Percentiles rank a stretch among this genome's conserved stretches.
Conservation (phyloP, 805 yeast genomes). For the Wickerhamiella sorbophila region DNA sequence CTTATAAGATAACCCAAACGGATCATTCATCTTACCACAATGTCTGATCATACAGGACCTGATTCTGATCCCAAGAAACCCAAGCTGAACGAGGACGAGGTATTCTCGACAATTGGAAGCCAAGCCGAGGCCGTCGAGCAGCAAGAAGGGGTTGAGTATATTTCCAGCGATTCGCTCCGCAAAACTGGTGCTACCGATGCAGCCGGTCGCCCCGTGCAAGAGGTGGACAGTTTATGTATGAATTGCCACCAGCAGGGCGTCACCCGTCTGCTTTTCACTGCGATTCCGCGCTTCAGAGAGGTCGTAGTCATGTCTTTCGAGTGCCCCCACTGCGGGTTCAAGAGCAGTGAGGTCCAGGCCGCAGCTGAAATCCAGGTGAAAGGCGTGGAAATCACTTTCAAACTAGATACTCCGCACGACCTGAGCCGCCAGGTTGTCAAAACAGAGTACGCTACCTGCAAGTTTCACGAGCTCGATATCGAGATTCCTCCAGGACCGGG, state of each 20-base stretch:
- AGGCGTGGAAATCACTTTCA: slow-evolving; percentile 61
- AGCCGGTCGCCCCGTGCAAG: slow-evolving; percentile 90
- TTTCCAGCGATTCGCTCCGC: slow-evolving; percentile 35
- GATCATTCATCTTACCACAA: background rate
- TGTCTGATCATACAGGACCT: background rate
- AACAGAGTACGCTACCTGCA: slow-evolving; percentile 70
- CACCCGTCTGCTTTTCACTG: slow-evolving; percentile 71
- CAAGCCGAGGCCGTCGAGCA: slow-evolving; percentile 33
- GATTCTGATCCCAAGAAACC: slow-evolving; percentile 5
- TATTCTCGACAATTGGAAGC: slow-evolving; percentile 18
- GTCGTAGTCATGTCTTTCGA: slow-evolving; percentile 87
- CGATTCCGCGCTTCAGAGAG: slow-evolving; percentile 84
- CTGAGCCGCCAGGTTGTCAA: slow-evolving; percentile 85
- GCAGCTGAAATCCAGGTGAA: slow-evolving; percentile 84
- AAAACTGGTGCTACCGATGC: slow-evolving; percentile 70
- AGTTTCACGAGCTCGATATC: slow-evolving; percentile 69
- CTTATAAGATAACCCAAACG: background rate
- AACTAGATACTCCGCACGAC: slow-evolving; percentile 55
- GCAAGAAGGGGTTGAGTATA: slow-evolving; percentile 37
- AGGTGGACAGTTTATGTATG: slow-evolving; percentile 90
- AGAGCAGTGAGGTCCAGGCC: slow-evolving; percentile 89
- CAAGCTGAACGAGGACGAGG: slow-evolving; percentile 6
- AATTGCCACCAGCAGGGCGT: slow-evolving; percentile 78
- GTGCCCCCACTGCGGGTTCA: slow-evolving; percentile 88
- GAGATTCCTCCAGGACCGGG: slow-evolving; percentile 95